These are phyloP conservation scores for Salix koriyanagi DNA, from an alignment of 345 rosid genomes.

Conservation along the genomic window DNA sequence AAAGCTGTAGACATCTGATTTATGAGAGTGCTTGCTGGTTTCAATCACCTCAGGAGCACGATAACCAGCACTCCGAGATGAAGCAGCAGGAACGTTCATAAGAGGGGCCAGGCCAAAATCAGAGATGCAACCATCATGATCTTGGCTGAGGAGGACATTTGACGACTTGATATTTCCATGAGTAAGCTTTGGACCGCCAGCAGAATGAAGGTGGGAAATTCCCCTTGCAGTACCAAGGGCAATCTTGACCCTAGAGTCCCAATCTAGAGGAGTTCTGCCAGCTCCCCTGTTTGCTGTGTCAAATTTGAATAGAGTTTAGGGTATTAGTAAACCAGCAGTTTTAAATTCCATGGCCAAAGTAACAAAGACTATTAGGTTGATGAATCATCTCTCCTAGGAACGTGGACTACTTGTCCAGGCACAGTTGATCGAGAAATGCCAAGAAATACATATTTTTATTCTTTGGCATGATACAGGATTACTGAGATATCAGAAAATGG, in stretches of 20 bases:
- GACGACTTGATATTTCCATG: constrained; percentile 88
- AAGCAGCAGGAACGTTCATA: constrained; percentile 55
- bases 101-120: constrained; percentile 70
- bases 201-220: constrained; percentile 65
- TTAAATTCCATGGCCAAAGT: background rate
- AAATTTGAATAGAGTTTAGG: constrained; percentile 6
- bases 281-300: constrained; percentile 50
- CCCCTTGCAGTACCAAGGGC: constrained; percentile 65
- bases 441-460: background rate
- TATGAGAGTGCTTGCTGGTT: constrained; percentile 65
- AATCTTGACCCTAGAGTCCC: constrained; percentile 68
- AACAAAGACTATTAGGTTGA: background rate
- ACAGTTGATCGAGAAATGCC: background rate
- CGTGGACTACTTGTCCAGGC: background rate
- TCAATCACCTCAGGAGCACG: constrained; percentile 70
- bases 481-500: background rate
- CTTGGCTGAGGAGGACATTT: constrained; percentile 63
- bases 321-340: background rate
- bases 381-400: background rate
- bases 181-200: constrained; percentile 64
- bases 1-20: constrained; percentile 70
- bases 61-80: constrained; percentile 65
- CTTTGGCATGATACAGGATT: background rate
- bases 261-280: constrained; percentile 61
- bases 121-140: constrained; percentile 49